Base-by-base conservation (phyloP, 2,329 filamentous ascomycete species). In the Clonostachys solani region DNA sequence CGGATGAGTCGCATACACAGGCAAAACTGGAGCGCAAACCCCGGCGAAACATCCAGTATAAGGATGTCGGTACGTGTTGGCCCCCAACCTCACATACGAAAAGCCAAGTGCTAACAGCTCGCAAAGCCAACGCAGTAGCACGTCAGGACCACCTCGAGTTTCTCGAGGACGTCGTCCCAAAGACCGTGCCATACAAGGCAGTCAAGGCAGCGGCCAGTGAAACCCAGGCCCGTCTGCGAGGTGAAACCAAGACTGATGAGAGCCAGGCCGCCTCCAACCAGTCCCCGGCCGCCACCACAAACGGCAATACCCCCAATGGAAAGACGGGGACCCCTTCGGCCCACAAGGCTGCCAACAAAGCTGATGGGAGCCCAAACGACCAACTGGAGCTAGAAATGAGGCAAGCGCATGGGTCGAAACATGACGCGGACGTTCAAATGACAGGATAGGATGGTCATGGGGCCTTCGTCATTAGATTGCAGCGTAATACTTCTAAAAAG, bases 81-180 rank as follows among this genome's bases (percentile, higher is more conserved):
- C 33, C 10, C 29, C 12, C 0, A 12, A 36, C n/a, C 29, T 10
- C 29, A 29, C 40, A n/a, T 34, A 7, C 40, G n/a, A 33, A 42
- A 17, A 18, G 19, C 38, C 12, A 13, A 18, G n/a, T 59, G 44
- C 50, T 48, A 43, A 45, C 41, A 29, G 46, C 13, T 45, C 44
- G 29, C 36, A 33, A 58, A 91, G 90, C 92, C 56, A 88, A 83
- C 59, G 92, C 94, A 29, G 86, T 97, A 47, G 81, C 87, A 8
- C 87, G 90, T 62, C 84, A 91, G 52, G 94, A 97, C 66, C 95
- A 95, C 64, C 85, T 99, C 45, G 92, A 99, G 65, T 99, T 99
- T 62, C 81, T 99, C 13, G 79, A 87, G 52, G 94, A 99, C 66
- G 82, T 95, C 23, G 87, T 96, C 36, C 94, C 94, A 48, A 87